Evolutionary conservation across 1,139 yeast species (phyloP).

Genomic region (Arxiozyma bovina): DNA sequence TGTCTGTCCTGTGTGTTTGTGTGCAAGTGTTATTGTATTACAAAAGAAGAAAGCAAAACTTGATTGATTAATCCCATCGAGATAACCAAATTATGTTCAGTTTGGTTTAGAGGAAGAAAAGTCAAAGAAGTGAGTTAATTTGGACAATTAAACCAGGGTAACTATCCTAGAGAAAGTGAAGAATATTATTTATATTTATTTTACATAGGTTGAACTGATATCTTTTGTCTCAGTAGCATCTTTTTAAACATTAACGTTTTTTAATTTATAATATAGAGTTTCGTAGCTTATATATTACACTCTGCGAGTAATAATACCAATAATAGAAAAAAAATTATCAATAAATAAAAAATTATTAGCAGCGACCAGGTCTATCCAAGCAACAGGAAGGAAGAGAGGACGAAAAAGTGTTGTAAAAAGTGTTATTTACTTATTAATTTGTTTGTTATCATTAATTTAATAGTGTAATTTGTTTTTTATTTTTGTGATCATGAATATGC

Average conservation of each 20-base stretch:
- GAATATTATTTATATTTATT: too few species aligned
- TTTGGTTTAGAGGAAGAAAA: neutral
- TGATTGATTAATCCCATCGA: neutral
- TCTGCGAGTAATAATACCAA: neutral
- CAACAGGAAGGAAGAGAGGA: neutral
- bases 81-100: neutral
- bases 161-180: too few species aligned
- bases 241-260: too few species aligned
- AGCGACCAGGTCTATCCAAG: neutral
- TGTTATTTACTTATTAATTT: neutral
- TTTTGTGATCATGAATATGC: neutral
- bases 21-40: neutral
- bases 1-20: too few species aligned
- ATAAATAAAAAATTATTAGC: too few species aligned
- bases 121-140: neutral
- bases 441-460: too few species aligned
- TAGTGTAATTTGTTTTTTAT: too few species aligned
- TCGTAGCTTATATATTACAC: neutral
- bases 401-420: slow-evolving; percentile 7
- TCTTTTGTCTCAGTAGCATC: too few species aligned
- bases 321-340: too few species aligned
- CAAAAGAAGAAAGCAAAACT: neutral
- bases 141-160: neutral
- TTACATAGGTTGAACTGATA: neutral
- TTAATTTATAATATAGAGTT: neutral